Base-by-base conservation (phyloP, 176 grass and related monocot species). In the Guadua angustifolia region DNA sequence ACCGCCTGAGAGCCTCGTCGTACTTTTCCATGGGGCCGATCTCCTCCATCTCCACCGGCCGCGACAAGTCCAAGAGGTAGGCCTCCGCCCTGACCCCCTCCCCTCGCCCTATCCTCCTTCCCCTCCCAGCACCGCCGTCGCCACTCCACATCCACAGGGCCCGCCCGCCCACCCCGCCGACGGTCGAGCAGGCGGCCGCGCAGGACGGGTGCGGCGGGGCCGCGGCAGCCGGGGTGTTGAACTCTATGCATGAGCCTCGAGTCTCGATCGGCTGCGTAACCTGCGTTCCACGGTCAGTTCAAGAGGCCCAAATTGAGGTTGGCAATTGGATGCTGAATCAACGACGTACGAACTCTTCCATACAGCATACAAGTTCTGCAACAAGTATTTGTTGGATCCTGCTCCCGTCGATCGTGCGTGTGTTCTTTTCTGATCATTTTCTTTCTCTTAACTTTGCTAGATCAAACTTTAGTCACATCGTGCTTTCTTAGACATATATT, bases 31-130 rank as follows among this genome's bases (percentile, higher is more conserved):
- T 87, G 75, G 82, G 85, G 38, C 75, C 80, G 47, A 99, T 94
- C 85, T 92, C 83, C 68, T 95, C 88, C 96, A 99, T 94, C 82
- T 88, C 91, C 50, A 94, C 78, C 62, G 96, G 89, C 73, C 36
- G 52, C 70, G 93, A 81, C 78, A 88, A 83, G 84, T 90, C 91
- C 88, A 90, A 92, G 83, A 94, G 90, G 76, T 94, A 99, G 18
- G 89, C 91, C 67, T 73, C 74, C 69, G 51, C 75, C 85, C 65
- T 89, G 13, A 80, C 38, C 68, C 43, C 38, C 35, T 59, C 46
- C 43, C 74, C 33, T 24, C 21, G 1, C 26, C 43, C 81, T 16
- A 75, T 29, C 19, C 42, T 53, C n/a, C 71, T 58, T 36, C 24
- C 40, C 59, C 9, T 19, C 5, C 18, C 68, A 17, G 8, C 9